Percentiles rank a stretch among this genome's conserved stretches.
These are phyloP conservation scores for Sonneratia alba DNA, from an alignment of 345 rosid species.

Conservation along the genomic window DNA sequence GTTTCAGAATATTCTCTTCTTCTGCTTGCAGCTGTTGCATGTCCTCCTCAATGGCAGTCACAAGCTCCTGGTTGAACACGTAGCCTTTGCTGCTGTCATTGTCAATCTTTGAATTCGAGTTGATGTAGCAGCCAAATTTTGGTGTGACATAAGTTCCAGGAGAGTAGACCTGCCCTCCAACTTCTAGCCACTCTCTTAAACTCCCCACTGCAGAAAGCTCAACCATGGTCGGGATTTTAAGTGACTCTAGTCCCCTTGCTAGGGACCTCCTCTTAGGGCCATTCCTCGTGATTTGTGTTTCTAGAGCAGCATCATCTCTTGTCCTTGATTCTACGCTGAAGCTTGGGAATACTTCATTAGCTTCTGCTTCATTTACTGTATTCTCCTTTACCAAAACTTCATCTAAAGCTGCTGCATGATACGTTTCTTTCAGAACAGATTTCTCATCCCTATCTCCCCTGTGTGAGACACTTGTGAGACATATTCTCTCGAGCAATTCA, in stretches of 20 bases:
- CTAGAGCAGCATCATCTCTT: conserved; percentile 7
- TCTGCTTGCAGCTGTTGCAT: conserved; percentile 37
- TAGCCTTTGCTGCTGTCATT: conserved; percentile 6
- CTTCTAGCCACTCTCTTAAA: conserved; percentile 22
- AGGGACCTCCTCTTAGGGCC: conserved; percentile 23
- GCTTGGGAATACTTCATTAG: not conserved
- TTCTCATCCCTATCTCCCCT: not conserved
- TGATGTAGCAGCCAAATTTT: conserved; percentile 24
- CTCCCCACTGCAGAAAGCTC: conserved; percentile 22
- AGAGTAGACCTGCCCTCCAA: conserved; percentile 20
- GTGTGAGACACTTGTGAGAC: conserved; percentile 3
- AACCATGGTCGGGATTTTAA: conserved; percentile 18
- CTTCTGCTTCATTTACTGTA: not conserved
- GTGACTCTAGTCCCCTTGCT: conserved; percentile 23
- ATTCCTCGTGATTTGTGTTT: conserved; percentile 1
- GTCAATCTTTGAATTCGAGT: not conserved
- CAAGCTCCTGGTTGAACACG: conserved; percentile 24
- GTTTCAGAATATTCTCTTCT: conserved; percentile 26
- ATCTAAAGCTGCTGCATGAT: not conserved
- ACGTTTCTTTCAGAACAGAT: not conserved
- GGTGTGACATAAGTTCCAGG: conserved; percentile 27
- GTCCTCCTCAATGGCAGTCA: conserved; percentile 23
- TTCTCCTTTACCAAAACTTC: conserved; percentile 7
- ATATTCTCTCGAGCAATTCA: conserved; percentile 16
- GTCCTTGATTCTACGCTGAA: not conserved